These are phyloP conservation scores for Penicillium crustosum DNA, from an alignment of 2,329 filamentous ascomycete species.

Conservation along the genomic window DNA sequence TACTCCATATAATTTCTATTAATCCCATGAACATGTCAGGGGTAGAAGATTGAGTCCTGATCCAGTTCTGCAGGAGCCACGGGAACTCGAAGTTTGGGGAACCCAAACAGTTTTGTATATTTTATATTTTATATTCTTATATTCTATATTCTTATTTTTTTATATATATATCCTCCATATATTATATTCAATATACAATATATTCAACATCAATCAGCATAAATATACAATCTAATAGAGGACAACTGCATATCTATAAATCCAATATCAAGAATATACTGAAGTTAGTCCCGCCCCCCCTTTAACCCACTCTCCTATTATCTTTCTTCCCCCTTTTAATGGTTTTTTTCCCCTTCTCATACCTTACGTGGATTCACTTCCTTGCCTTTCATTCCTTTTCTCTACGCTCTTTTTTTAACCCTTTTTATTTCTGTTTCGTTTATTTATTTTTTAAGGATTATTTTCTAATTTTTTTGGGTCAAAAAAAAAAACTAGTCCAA, in stretches of 20 bases:
- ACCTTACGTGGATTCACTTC: constrained; percentile 25
- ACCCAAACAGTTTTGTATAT: background rate
- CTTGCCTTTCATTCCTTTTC: constrained; percentile 34
- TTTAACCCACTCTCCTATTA: constrained; percentile 25
- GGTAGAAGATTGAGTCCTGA: constrained; percentile 11
- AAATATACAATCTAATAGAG: background rate
- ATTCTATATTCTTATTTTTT: no score
- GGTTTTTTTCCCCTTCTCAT: constrained; percentile 22
- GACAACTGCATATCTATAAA: background rate
- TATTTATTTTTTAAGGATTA: constrained; percentile 8
- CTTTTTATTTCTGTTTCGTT: constrained; percentile 30
- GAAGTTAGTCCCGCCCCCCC: constrained; percentile 17
- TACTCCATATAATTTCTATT: background rate
- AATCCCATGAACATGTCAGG: constrained; percentile 9
- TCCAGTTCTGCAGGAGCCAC: constrained; percentile 27
- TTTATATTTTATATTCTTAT: background rate
- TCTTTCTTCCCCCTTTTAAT: constrained; percentile 30
- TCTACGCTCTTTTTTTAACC: constrained; percentile 24
- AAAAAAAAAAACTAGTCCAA: background rate
- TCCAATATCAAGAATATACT: background rate
- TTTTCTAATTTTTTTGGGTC: constrained; percentile 1
- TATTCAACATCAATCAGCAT: no score
- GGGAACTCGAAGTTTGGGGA: constrained; percentile 15
- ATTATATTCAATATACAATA: no score
- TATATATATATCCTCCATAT: background rate